phyloP scores from a whole-genome alignment of 1,139 yeast species.

The Pichia sorboxylosa region DNA sequence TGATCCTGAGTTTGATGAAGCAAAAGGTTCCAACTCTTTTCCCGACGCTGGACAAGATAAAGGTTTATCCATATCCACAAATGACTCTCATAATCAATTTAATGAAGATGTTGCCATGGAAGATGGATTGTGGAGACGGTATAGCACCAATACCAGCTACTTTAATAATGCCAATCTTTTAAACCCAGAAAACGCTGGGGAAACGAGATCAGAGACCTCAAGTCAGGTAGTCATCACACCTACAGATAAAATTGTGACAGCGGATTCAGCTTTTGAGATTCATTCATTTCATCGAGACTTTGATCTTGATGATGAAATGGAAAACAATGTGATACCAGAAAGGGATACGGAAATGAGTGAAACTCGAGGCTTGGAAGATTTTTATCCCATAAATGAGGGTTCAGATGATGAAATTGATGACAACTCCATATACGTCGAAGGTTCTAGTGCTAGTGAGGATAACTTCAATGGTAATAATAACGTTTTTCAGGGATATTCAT shows the following conservation, averaged over 20 bases:
- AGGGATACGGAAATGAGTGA: background rate
- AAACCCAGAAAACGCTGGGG: background rate
- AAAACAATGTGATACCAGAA: slow-evolving; percentile 3
- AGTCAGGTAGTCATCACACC: slow-evolving; percentile 4
- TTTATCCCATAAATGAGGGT: slow-evolving; percentile 11
- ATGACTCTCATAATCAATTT: too few relatives aligned
- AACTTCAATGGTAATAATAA: too few relatives aligned
- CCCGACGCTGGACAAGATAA: too few relatives aligned
- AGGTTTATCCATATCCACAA: too few relatives aligned
- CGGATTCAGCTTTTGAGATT: background rate
- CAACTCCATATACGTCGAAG: too few relatives aligned
- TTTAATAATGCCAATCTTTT: slow-evolving; percentile 1
- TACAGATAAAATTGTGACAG: slow-evolving; percentile 2
- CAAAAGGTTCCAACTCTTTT: background rate
- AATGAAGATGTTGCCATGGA: slow-evolving; percentile 2
- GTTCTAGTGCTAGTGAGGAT: too few relatives aligned
- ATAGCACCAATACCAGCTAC: slow-evolving; percentile 7
- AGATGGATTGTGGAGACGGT: slow-evolving; percentile 6
- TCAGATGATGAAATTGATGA: slow-evolving; percentile 3
- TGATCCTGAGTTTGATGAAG: background rate
- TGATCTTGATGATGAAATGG: slow-evolving; percentile 12
- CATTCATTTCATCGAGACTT: slow-evolving; percentile 8
- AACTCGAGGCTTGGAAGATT: slow-evolving; percentile 6
- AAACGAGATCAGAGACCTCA: background rate
- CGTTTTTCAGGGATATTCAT: too few relatives aligned